Base-by-base conservation (phyloP, 2,329 filamentous ascomycete species). In the Aaosphaeria arxii region DNA sequence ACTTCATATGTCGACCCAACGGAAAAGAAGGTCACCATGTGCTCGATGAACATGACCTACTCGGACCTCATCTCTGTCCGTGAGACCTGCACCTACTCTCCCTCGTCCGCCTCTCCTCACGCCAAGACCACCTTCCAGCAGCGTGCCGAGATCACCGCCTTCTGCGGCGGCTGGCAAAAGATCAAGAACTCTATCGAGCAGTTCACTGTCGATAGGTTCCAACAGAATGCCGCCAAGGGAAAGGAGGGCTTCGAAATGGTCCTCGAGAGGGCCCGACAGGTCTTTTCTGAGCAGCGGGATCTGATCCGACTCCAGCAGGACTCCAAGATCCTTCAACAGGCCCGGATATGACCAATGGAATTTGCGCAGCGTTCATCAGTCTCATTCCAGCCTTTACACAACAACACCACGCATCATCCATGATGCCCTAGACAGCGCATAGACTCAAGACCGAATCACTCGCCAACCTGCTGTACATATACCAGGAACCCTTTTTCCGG, bases 111-210 rank as follows among this genome's bases (percentile, higher is more conserved):
- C 2, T 70, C 69, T 5, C 79, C 79, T 5, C 55, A 69, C 30
- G 81, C 73, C 35, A 80, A 76, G 69, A 99, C 94, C 3, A 81
- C 87, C 54, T 97, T 99, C 67, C 79, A 84, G 42, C 94, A 99
- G 76, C 86, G 90, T 52, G 94, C 94, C 36, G 85, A 91, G 73
- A 92, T 99, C 67, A 96, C 91, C 1, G 94, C 94, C 1, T 77
- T 97, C 7, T 96, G 91, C 71, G 92, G 94, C 58, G 94, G 94
- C 53, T 99, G 94, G 91, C 89, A 96, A 74, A 90, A 91, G 67
- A 91, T 97, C 69, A 94, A 90, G 79, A 96, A 94, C 74, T 89
- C 86, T 69, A 95, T 99, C 61, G 94, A 99, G 76, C 91, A 97
- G 61, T 85, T 89, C 45, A 88, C 91, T 39, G 87, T 97, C 40